Evolutionary conservation across 176 grass and related monocot genomes (phyloP), one percentile per base, ranked within the genome.

Genomic region (Ensete glaucum): DNA sequence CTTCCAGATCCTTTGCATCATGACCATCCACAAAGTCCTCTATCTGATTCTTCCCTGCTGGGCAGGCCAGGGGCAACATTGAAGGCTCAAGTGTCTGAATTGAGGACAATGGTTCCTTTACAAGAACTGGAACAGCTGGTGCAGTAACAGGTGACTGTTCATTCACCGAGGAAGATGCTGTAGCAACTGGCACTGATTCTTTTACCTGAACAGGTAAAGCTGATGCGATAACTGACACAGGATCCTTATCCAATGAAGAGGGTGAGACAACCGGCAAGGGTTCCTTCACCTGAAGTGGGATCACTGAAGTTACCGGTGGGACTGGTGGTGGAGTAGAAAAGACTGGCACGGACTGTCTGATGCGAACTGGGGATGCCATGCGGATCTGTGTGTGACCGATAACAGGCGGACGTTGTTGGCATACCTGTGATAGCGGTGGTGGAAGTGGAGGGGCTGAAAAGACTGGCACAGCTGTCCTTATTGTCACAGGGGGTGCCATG

Each of bases 361-460:
- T 92, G 69, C 87, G 88, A 73, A 89, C 88, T 13, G 96, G 91
- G 9, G 96, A 92, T 57, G 91, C 91, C 86, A 95, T 91, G 54
- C 87, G 86, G 59, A 95, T 91, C 0, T 82, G 72, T 0, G 85
- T 81, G 17, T 83, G 69, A 71, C 71, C 85, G 83, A 90, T 86
- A 60, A 89, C 77, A 53, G 87, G 89, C 78, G 85, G 89, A 87
- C 87, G 87, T 62, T 95, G 86, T 54, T 84, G 87, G 22, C 54
- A 56, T 23, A 74, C 16, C 34, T 52, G 81, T 64, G 73, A 82
- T 76, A 73, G 50, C 59, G 93, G 85, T 73, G 93, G 85, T 43
- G 89, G 87, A 69, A 96, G 85, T 22, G 90, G 88, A 56, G 94
- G 94, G 54, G 96, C 91, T 81, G 96, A 99, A 83, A 99, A 99